A percentile compares a stretch with the other conserved stretches of the same genome.
phyloP scores from a whole-genome alignment of 495 filamentous ascomycete species.

The Chaetomium cochliodes region DNA sequence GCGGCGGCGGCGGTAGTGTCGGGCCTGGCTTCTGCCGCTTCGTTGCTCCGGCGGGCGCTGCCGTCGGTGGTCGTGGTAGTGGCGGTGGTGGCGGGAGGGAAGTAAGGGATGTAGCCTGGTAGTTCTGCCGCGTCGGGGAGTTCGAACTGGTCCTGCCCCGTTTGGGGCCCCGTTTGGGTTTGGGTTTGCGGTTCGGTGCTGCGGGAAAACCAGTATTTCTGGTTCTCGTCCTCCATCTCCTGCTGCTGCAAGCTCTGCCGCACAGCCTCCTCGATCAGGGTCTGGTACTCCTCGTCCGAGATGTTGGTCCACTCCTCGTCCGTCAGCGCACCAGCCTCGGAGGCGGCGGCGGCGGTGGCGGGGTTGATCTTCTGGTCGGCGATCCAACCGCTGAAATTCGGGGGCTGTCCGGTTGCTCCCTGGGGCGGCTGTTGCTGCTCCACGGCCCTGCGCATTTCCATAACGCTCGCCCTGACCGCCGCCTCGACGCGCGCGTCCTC shows the following conservation, averaged over 20 bases:
- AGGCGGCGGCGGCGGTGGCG: background rate
- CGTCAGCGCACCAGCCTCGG: background rate
- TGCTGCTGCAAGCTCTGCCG: constrained; percentile 51
- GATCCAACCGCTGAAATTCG: background rate
- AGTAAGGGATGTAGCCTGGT: background rate
- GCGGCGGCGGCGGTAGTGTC: background rate
- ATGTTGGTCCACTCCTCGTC: constrained; percentile 39
- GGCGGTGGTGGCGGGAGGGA: background rate
- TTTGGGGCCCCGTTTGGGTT: too few relatives aligned
- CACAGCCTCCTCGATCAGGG: constrained; percentile 59
- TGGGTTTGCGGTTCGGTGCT: too few relatives aligned
- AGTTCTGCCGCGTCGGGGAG: constrained; percentile 37
- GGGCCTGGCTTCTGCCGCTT: background rate
- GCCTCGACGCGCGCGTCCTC: constrained; percentile 67
- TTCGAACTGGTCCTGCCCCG: background rate
- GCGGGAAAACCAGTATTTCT: constrained; percentile 24
- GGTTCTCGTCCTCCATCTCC: constrained; percentile 26
- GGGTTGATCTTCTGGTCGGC: constrained; percentile 8
- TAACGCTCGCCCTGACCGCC: constrained; percentile 66
- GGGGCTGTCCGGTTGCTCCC: background rate
- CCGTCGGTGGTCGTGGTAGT: background rate
- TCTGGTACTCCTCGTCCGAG: constrained; percentile 54
- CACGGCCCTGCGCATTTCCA: constrained; percentile 52
- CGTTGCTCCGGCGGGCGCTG: background rate
- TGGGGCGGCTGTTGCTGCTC: constrained; percentile 35